phyloP scores from a whole-genome alignment of 768 basidiomycete genomes.

The Trametes coccinea region DNA sequence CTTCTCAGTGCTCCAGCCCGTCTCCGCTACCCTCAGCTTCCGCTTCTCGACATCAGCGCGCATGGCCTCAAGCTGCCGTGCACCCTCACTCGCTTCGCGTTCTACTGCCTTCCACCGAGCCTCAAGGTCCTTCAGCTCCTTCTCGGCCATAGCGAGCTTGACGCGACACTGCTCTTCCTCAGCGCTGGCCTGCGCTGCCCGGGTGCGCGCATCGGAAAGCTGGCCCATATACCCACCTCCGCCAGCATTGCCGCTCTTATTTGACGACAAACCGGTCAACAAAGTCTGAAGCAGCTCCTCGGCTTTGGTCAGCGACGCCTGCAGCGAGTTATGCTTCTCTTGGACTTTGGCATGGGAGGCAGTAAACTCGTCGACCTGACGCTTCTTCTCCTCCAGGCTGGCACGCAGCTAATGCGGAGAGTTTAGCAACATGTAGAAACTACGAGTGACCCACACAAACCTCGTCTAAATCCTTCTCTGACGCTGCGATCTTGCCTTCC shows the following conservation, averaged over 20 bases:
- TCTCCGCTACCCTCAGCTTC: conserved; percentile 50
- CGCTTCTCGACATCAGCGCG: conserved; percentile 58
- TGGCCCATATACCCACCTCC: conserved; percentile 98
- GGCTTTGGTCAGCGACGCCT: conserved; percentile 62
- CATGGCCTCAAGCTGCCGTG: conserved; percentile 64
- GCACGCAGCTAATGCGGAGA: conserved; percentile 49
- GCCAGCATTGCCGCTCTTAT: conserved; percentile 61
- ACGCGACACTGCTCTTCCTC: conserved; percentile 83
- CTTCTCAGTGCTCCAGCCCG: conserved; percentile 77
- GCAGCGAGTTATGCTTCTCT: conserved; percentile 61
- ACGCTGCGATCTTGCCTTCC: conserved; percentile 51
- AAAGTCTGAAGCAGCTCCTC: conserved; percentile 96
- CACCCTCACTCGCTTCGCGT: conserved; percentile 76
- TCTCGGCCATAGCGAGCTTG: conserved; percentile 73
- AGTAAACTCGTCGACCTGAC: conserved; percentile 56
- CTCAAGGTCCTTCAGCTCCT: conserved; percentile 78
- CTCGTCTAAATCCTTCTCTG: conserved; percentile 59
- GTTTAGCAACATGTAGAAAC: neutral
- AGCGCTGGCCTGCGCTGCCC: conserved; percentile 71
- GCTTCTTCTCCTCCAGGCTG: conserved; percentile 58
- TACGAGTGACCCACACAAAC: conserved; percentile 37
- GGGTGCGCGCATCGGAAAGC: conserved; percentile 79
- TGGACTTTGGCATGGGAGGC: conserved; percentile 63
- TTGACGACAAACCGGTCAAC: conserved; percentile 85
- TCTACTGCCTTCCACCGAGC: conserved; percentile 80